Evolutionary conservation across 1,284 basidiomycete species (phyloP), one percentile per base, ranked within the genome.

Genomic region (Exobasidium rhododendri): DNA sequence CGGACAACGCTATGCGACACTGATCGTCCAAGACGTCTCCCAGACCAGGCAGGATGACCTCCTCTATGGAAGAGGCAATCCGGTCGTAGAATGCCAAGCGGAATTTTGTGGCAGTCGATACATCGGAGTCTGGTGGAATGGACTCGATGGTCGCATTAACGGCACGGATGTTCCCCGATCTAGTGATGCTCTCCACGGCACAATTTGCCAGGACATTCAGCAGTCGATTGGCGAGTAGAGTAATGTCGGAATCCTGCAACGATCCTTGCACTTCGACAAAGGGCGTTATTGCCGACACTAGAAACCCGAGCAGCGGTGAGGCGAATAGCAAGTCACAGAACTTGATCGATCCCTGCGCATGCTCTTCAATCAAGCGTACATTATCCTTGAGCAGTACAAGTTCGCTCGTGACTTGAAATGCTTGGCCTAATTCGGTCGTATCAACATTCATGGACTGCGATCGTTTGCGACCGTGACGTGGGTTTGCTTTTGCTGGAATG

Each of bases 311-410:
- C 17, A 74, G 62, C 43, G 67, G 68, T 5, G 75, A 70, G 26
- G 74, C 67, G 55, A 76, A 73, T 24, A 77, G 59, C 10, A 76
- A 63, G 31, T 75, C 65, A 11, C 59, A 52, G 31, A 66, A 64
- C 2, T 67, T 58, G 4, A 44, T 10, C 13, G 66, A 70, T 1
- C 43, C 31, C 24, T 14, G 2, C 0, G 66, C 65, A 31, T 75
- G 70, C 0, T 29, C 44, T 20, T 64, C 56, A 26, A 77, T 57
- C 13, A 75, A 60, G 13, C 56, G 57, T 0, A 66, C 63, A 0
- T 68, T 69, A 17, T 75, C 71, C 4, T 54, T n/a, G 22, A 77
- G 58, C 30, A 65, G 30, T 3, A 47, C 47, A 4, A 32, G 28
- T 20, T 73, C 65, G 40, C 52, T 69, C 2, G 61, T 67, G 3